These are phyloP conservation scores for Cladosporium sphaerospermum DNA, from an alignment of 2,329 filamentous ascomycete genomes.

Conservation along the genomic window DNA sequence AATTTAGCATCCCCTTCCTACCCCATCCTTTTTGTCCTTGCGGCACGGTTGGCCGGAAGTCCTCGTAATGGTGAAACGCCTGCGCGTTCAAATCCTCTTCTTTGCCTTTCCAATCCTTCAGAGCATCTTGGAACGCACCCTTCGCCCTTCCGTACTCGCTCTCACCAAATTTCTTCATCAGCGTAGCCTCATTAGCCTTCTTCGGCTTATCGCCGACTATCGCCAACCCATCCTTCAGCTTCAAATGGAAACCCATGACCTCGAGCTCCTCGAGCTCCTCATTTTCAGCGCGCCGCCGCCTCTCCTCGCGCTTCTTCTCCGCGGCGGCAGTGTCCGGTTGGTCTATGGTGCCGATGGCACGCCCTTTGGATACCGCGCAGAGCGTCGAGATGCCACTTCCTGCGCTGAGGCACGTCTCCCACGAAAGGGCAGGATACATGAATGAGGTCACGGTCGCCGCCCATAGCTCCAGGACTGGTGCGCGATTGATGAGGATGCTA, in stretches of 20 bases:
- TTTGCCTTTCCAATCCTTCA: constrained; percentile 21
- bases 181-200: constrained; percentile 18
- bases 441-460: constrained; percentile 22
- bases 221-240: constrained; percentile 24
- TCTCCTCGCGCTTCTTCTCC: constrained; percentile 13
- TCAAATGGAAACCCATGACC: constrained; percentile 29
- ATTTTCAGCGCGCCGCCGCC: constrained; percentile 16
- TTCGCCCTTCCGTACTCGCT: constrained; percentile 19
- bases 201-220: constrained; percentile 19
- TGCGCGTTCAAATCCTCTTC: constrained; percentile 24
- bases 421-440: constrained; percentile 23
- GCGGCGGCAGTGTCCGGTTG: constrained; percentile 18
- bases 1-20: constrained; percentile 24
- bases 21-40: constrained; percentile 28
- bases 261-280: constrained; percentile 22
- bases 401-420: constrained; percentile 28
- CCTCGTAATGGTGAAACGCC: constrained; percentile 28
- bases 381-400: constrained; percentile 28
- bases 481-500: constrained; percentile 27
- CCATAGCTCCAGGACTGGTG: constrained; percentile 30
- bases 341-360: constrained; percentile 26
- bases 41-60: constrained; percentile 24
- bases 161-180: constrained; percentile 24
- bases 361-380: constrained; percentile 29
- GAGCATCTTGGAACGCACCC: constrained; percentile 16